Base-by-base conservation (phyloP, 1,284 basidiomycete genomes). In the Trichosporon faecale region DNA sequence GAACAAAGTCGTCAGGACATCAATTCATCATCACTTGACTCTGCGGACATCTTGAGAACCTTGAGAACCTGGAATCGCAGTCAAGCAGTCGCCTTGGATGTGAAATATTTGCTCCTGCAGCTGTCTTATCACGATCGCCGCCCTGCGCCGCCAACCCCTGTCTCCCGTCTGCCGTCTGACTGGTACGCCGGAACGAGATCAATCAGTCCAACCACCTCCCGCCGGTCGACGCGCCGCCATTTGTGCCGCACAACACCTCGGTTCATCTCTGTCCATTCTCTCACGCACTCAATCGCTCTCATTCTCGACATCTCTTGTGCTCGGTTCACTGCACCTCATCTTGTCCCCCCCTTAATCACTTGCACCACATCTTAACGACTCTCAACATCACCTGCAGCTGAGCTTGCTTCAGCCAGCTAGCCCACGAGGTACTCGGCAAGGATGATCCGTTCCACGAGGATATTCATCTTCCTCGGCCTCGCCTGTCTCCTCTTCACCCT, bases 401-500 rank as follows among this genome's bases (percentile, higher is more conserved):
- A 33, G 57, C 57, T n/a, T 61, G 57, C 57, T 18, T 18, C 57
- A 61, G 57, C 57, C 29, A 31, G 57, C 57, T 61, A 21, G 27
- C 57, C 18, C 27, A 6, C 29, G 29, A 9, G 8, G 29, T n/a
- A n/a, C 27, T n/a, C 29, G 57, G 31, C 27, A 29, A 33, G 8
- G 18, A 61, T 61, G 57, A 61, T 61, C 57, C 57, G 57, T 8
- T 61, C 57, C 16, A 33, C 57, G 29, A 29, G 57, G 27, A 21
- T 61, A 23, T 61, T 61, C 57, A 18, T 33, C 57, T 33, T 61
- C 57, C 57, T 61, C 57, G 57, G 57, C 29, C 57, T 61, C 57
- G 29, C 29, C 57, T 33, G 57, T 61, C 18, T 61, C 57, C 23
- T 61, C 27, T 61, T 61, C 31, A 61, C 57, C 27, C 57, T 61